phyloP scores from a whole-genome alignment of 345 rosid species.

The Eutrema heterophyllum region DNA sequence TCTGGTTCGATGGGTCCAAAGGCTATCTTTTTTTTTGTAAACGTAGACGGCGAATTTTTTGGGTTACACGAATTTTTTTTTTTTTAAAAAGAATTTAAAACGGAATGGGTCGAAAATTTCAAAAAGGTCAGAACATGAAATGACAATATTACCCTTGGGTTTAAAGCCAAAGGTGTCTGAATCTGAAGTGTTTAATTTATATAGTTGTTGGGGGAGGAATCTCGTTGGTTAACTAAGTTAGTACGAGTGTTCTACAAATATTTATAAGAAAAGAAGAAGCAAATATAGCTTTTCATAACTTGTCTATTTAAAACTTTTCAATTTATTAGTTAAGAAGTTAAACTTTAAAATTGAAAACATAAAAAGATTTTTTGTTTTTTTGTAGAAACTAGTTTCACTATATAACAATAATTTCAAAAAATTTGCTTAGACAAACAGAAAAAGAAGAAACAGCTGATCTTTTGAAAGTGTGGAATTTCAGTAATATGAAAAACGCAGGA shows the following conservation, averaged over 20 bases:
- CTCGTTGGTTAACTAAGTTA: neutral
- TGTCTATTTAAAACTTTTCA: neutral
- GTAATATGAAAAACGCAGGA: neutral
- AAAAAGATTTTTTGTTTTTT: no score
- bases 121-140: neutral
- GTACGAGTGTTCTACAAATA: neutral
- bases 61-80: conserved; percentile 23
- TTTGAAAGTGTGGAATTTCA: neutral
- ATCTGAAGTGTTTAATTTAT: neutral
- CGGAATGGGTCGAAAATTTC: conserved; percentile 15
- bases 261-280: neutral
- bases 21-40: neutral
- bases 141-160: conserved; percentile 16
- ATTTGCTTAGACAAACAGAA: neutral
- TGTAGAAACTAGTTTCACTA: no score
- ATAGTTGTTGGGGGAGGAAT: conserved; percentile 4
- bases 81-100: conserved; percentile 22
- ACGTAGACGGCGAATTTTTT: conserved; percentile 26
- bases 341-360: no score
- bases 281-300: neutral
- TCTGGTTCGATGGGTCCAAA: conserved; percentile 30
- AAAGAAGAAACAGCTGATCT: neutral
- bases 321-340: neutral
- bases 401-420: neutral
- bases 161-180: neutral